phyloP scores from a whole-genome alignment of 2,329 filamentous ascomycete species.

The Aspergillus brasiliensis region DNA sequence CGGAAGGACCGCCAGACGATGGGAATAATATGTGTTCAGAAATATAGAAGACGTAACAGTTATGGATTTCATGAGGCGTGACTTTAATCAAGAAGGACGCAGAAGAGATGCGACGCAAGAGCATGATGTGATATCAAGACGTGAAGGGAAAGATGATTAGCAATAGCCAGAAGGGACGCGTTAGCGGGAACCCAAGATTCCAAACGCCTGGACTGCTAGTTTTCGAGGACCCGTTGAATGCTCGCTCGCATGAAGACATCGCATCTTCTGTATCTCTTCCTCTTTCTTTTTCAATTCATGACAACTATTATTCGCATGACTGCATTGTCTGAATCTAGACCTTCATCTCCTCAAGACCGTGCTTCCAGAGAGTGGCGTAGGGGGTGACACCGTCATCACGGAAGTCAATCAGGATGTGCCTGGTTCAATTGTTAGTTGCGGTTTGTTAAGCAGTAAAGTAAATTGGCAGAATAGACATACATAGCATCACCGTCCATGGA shows the following conservation, averaged over 20 bases:
- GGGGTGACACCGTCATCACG: constrained; percentile 93
- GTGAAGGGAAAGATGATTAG: constrained; percentile 7
- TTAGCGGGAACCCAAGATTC: neutral
- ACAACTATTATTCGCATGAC: constrained; percentile 12
- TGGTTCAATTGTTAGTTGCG: constrained; percentile 38
- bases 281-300: constrained; percentile 27
- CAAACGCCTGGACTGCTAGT: too few species aligned
- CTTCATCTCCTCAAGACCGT: constrained; percentile 87
- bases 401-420: constrained; percentile 93
- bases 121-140: constrained; percentile 17
- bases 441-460: neutral
- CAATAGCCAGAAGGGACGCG: constrained; percentile 24
- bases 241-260: constrained; percentile 9
- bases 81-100: constrained; percentile 37
- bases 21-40: neutral
- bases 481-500: constrained; percentile 92
- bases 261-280: constrained; percentile 15
- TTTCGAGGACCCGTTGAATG: neutral
- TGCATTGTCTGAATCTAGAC: constrained; percentile 60
- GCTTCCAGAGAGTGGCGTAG: constrained; percentile 91
- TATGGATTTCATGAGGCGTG: constrained; percentile 42
- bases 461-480: constrained; percentile 57
- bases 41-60: constrained; percentile 21
- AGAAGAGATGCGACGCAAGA: constrained; percentile 25
- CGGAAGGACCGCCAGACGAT: neutral